A percentile compares a stretch with the other conserved stretches of the same genome.
Evolutionary conservation across 75 land plant species (phyloP).

Genomic region (Sequoiadendron giganteum): DNA sequence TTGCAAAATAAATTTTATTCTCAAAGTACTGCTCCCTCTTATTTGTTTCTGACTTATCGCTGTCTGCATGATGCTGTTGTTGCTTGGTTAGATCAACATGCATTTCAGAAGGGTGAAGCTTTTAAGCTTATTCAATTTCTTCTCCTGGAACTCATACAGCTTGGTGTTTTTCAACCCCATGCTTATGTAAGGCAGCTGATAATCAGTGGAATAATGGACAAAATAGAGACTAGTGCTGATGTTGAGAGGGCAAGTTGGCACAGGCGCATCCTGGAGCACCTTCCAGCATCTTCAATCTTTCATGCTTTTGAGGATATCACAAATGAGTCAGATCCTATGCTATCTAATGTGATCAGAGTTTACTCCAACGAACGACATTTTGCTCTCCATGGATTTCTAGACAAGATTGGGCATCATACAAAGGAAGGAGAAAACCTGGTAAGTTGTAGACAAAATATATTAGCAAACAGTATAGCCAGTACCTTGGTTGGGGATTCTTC

Average conservation of each 20-base stretch:
- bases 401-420: constrained; percentile 4
- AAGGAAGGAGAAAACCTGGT: neutral
- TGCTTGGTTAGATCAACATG: constrained; percentile 99
- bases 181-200: constrained; percentile 93
- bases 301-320: constrained; percentile 50
- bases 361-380: constrained; percentile 83
- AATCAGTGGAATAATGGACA: constrained; percentile 88
- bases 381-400: constrained; percentile 47
- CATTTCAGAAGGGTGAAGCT: constrained; percentile 58
- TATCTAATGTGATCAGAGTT: constrained; percentile 41
- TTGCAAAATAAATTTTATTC: neutral
- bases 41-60: constrained; percentile 57
- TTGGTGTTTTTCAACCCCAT: constrained; percentile 76
- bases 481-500: constrained; percentile 16
- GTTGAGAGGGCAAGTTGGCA: constrained; percentile 60
- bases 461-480: neutral
- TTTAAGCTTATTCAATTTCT: constrained; percentile 71
- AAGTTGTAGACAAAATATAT: neutral
- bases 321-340: constrained; percentile 26
- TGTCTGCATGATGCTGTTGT: constrained; percentile 86
- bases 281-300: constrained; percentile 50
- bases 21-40: constrained; percentile 10
- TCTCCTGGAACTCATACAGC: constrained; percentile 63
- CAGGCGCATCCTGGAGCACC: constrained; percentile 59
- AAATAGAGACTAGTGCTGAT: constrained; percentile 42